Base-by-base conservation (phyloP, 2,329 filamentous ascomycete species). In the Cucurbitaria berberidis region DNA sequence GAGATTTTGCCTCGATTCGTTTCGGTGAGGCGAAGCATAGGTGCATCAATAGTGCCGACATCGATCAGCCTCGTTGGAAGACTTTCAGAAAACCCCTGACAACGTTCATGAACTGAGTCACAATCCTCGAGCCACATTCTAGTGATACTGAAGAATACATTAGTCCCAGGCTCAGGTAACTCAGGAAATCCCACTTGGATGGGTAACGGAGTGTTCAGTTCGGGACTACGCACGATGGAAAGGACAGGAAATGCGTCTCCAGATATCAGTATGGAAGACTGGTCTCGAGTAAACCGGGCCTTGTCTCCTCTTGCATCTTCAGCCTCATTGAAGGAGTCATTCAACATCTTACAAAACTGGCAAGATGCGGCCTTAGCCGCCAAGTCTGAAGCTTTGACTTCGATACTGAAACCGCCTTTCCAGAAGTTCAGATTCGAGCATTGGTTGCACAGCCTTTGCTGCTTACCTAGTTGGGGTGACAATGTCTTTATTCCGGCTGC, bases 161-260 rank as follows among this genome's bases (percentile, higher is more conserved):
- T 22, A 4, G 41, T 21, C 4, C 32, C 46, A 10, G 40, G 24
- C 18, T 45, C 16, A 2, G 55, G 55, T 4, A 59, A 51, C 11
- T 35, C 39, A 2, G 57, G 53, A 4, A 55, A 55, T 15, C 62
- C 60, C 5, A 62, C n/a, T 24, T 62, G 62, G 5, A 63, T 53
- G 5, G 32, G 35, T 21, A 24, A 36, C 5, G 45, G 48, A 10
- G 46, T 26, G 5, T 29, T 36, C 2, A 38, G 21, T 6, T 52
- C n/a, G 10, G 39, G 46, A 27, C 41, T 45, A 35, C 55, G 45
- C 15, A 56, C 13, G 2, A 60, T 47, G 3, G 53, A 60, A 19
- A 57, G 42, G 7, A 52, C 45, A 11, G 53, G 53, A 11, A 49
- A 46, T 16, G 39, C 18, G 7, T 49, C 16, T 19, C 44, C 55